Base-by-base conservation (phyloP, 768 basidiomycete species). In the Dentipellis sp. region DNA sequence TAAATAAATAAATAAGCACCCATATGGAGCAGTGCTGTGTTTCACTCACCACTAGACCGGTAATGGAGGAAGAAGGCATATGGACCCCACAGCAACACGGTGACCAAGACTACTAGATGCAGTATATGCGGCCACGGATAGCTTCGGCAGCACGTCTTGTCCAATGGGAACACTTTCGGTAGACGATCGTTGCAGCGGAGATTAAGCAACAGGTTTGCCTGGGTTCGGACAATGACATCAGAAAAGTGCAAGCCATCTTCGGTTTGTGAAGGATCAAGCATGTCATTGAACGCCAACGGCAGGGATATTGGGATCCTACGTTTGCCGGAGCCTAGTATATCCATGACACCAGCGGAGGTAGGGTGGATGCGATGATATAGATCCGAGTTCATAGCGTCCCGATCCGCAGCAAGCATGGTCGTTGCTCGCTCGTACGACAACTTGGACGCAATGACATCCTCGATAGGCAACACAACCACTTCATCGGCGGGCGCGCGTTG, bases 301-400 rank as follows among this genome's bases (percentile, higher is more conserved):
- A 94, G 71, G 10, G 81, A 76, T 35, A 89, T 73, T 5, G 53
- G 53, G 12, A 37, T 8, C 10, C 16, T 21, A 14, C 5, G 38
- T 14, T 19, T 34, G 19, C n/a, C 8, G 37, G 56, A 42, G 4
- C 16, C 8, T 4, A 57, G 16, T 1, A 47, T 23, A 10, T 23
- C 23, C 12, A 48, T 42, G 10, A 34, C 40, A 53, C 56, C 55
- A 40, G 59, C 57, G 16, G 59, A 58, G 40, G 69, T 63, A 48
- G 73, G 72, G 57, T 75, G 68, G 19, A 90, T 78, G 53, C 88
- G 81, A 65, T 90, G 87, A 58, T 74, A 75, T 52, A 94, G 75
- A 66, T 90, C 86, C 2, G 87, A 84, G 68, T 97, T 95, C 91
- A 97, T 94, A 40, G 87, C 88, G 63, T 91, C 86, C 55, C 94